phyloP scores from a whole-genome alignment of 306 rosid genomes.

The Rosa rugosa region DNA sequence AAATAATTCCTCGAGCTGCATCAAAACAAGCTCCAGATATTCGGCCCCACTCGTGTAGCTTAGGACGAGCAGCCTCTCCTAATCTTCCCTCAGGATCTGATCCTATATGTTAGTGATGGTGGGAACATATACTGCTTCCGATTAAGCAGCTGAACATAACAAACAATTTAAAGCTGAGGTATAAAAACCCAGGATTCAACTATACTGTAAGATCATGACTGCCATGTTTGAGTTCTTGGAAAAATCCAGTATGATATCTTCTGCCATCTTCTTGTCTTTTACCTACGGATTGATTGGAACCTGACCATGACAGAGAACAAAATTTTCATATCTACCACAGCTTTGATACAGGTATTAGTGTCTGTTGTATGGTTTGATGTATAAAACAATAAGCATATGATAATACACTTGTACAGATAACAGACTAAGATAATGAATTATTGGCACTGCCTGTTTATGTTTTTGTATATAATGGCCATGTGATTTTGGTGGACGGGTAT shows the following conservation, averaged over 20 bases:
- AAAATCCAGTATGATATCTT: slow-evolving; percentile 90
- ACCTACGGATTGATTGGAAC: slow-evolving; percentile 97
- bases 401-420: no score
- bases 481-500: no score
- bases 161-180: background rate
- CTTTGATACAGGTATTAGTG: no score
- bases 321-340: no score
- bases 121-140: background rate
- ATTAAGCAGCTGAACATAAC: background rate
- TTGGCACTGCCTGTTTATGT: no score
- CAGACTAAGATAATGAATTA: no score
- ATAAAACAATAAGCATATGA: no score
- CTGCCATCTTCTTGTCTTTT: slow-evolving; percentile 98
- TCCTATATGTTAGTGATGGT: background rate
- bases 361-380: no score
- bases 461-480: no score
- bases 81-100: no score
- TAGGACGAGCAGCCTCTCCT: slow-evolving; percentile 48
- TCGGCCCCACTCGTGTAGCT: slow-evolving; percentile 82
- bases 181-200: slow-evolving; percentile 2
- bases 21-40: slow-evolving; percentile 94
- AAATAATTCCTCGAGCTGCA: slow-evolving; percentile 73
- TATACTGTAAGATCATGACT: slow-evolving; percentile 86
- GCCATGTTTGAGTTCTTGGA: slow-evolving; percentile 90
- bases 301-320: slow-evolving; percentile 29